A percentile compares a stretch with the other conserved stretches of the same genome.
phyloP scores from a whole-genome alignment of 495 filamentous ascomycete species.

The Usnea hakonensis region DNA sequence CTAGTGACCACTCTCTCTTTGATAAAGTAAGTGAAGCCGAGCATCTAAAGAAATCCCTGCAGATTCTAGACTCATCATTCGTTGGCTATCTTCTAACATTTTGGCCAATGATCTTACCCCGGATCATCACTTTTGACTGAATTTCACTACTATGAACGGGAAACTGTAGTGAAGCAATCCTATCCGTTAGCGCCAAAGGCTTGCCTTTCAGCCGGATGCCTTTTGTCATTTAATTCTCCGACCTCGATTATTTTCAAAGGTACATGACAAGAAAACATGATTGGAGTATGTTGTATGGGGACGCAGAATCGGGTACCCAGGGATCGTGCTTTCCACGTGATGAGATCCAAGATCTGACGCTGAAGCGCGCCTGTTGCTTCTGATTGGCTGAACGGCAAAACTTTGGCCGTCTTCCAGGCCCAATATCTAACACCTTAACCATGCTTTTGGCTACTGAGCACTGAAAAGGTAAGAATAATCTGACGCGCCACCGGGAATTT shows the following conservation, averaged over 20 bases:
- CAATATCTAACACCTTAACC: background rate
- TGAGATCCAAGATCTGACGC: background rate
- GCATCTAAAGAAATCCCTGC: no score
- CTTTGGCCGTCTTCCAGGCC: background rate
- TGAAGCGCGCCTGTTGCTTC: background rate
- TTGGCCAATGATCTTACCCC: no score
- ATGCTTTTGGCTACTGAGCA: background rate
- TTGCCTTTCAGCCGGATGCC: background rate
- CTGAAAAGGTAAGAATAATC: background rate
- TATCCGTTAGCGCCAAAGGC: background rate
- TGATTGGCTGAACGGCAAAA: background rate
- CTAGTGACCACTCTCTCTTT: no score
- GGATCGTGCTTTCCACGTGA: background rate
- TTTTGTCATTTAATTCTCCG: no score
- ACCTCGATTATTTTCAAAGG: no score
- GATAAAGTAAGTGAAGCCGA: no score
- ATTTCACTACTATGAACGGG: no score
- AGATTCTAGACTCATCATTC: no score
- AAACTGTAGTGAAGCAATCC: background rate
- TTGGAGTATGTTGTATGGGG: no score
- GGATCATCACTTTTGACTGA: no score
- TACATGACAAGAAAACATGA: no score
- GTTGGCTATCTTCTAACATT: no score
- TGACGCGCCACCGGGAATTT: background rate
- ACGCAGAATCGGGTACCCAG: background rate